Base-by-base conservation (phyloP, 2,329 filamentous ascomycete species). In the Pestalotiopsis sp. region DNA sequence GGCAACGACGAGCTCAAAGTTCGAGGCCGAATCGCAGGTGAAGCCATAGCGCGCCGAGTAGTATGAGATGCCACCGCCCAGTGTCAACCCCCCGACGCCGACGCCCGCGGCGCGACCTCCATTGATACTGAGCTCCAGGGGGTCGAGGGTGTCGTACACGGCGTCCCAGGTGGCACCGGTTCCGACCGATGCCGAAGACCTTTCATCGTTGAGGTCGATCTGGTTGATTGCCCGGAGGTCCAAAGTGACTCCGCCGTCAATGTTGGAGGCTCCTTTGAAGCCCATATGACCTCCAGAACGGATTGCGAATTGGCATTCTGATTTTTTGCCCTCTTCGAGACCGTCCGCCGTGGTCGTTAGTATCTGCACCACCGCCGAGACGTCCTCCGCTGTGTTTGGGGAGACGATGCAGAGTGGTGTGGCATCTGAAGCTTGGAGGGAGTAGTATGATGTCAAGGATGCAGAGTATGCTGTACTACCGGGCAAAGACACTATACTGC, bases 221-320 rank as follows among this genome's bases (percentile, higher is more conserved):
- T 73, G 57, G 65, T 81, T 80, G 10, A 87, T 75, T 3, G 72
- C 71, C 9, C 75, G 74, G n/a, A 87, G 73, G 68, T 83, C 81
- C 64, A 87, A 75, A 3, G 80, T 80, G 4, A 85, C 74, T 14
- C 82, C 80, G 14, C 71, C 71, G 4, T 75, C 71, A 67, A 79
- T 79, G 71, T 80, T 87, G 6, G 83, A 82, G 1, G 79, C 78
- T 3, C 79, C 81, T 0, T 79, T 75, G 68, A 83, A 84, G 2
- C 82, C 77, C 1, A 80, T 81, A 74, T 88, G 86, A 0, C 86
- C 86, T n/a, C 86, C 85, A 58, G 80, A 78, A 48, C 84, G 84
- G 68, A 85, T 79, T 2, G 85, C 81, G 74, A 89, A 88, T 0
- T 70, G 73, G 64, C 68, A 71, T 35, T 66, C 65, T n/a, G 44